Conservation (phyloP, 441 rosid genomes). For the Hura crepitans region DNA sequence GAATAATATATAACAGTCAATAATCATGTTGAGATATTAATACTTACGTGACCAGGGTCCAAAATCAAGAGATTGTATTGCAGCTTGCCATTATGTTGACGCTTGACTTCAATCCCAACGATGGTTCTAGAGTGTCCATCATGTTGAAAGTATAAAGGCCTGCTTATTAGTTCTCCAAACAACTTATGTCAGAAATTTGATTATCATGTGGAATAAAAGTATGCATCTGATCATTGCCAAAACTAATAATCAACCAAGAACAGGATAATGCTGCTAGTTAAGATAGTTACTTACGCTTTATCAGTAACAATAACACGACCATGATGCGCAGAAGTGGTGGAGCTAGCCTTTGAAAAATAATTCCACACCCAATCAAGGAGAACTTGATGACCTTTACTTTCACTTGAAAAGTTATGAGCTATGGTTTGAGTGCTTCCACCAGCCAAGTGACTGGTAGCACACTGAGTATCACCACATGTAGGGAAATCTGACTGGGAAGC, state of each 20-base stretch:
- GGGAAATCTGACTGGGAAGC: constrained; percentile 18
- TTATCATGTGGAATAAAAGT: neutral
- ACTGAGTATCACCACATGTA: constrained; percentile 5
- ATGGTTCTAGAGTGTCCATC: constrained; percentile 82
- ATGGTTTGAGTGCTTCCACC: constrained; percentile 13
- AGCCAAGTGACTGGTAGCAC: neutral
- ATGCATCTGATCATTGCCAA: neutral
- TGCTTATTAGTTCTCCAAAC: constrained; percentile 30
- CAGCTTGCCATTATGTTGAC: constrained; percentile 39
- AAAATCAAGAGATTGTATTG: constrained; percentile 57
- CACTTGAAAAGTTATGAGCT: constrained; percentile 25
- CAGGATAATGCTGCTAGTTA: neutral
- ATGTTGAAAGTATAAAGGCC: constrained; percentile 85
- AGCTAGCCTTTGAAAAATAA: constrained; percentile 54
- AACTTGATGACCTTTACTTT: constrained; percentile 36
- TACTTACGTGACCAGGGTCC: constrained; percentile 70
- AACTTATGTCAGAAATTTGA: constrained; percentile 11
- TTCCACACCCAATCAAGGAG: constrained; percentile 83
- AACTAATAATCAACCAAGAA: constrained; percentile 3
- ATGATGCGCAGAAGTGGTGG: constrained; percentile 23
- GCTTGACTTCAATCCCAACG: constrained; percentile 61
- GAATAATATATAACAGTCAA: neutral
- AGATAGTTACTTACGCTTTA: constrained; percentile 42
- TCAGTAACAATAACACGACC: constrained; percentile 41
- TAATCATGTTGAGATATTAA: neutral